Conservation (phyloP, 2,329 filamentous ascomycete genomes). For the Trichoderma lentiforme region DNA sequence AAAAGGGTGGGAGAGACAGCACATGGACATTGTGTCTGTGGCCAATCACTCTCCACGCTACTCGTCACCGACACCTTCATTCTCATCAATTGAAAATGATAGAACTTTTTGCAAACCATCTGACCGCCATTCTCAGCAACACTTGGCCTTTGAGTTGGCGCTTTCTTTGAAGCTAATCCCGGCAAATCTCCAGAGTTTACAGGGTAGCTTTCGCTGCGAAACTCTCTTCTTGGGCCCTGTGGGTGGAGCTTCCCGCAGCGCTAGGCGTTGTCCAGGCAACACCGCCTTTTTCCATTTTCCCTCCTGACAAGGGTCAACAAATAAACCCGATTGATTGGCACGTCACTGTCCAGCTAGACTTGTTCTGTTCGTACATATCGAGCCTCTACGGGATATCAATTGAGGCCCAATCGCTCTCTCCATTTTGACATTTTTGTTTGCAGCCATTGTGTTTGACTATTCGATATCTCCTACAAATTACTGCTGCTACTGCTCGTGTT, state of each 20-base stretch:
- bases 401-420: conserved; percentile 14
- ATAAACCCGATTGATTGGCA: conserved; percentile 18
- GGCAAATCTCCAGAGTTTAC: not conserved
- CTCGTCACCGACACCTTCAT: not conserved
- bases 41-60: not conserved
- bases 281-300: not conserved
- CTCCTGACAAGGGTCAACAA: conserved; percentile 18
- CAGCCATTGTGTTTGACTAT: conserved; percentile 25
- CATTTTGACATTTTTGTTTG: conserved; percentile 17
- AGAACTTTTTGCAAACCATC: not conserved
- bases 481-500: not conserved
- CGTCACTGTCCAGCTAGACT: conserved; percentile 24
- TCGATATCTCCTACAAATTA: conserved; percentile 4
- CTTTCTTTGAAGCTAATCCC: not conserved
- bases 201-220: conserved; percentile 5
- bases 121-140: not conserved
- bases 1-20: not conserved
- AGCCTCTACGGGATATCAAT: conserved; percentile 29
- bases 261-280: conserved; percentile 17
- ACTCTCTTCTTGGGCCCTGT: not conserved
- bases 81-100: not conserved
- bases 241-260: not conserved
- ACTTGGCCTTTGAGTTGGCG: not conserved
- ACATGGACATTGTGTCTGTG: not conserved
- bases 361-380: not conserved